These are phyloP conservation scores for Leccinum olivaceopallidum DNA, from an alignment of 768 basidiomycete genomes.

Conservation along the genomic window DNA sequence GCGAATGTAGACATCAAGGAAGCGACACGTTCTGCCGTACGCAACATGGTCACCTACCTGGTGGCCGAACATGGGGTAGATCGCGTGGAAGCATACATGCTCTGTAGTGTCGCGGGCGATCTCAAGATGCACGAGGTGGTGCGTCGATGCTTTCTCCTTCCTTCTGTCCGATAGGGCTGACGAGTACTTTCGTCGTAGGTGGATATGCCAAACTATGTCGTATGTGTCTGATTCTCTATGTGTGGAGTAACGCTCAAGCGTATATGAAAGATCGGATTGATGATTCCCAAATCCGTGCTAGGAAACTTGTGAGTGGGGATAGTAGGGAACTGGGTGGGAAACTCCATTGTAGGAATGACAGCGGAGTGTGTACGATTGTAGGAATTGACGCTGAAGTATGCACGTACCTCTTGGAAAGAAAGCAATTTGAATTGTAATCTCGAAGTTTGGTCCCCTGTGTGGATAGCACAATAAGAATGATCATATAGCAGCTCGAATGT, in stretches of 20 bases:
- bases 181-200: slow-evolving; percentile 37
- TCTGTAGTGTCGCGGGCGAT: slow-evolving; percentile 61
- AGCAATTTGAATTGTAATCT: no score
- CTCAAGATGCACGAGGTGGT: slow-evolving; percentile 63
- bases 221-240: slow-evolving; percentile 26
- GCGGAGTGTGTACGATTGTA: background rate
- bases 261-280: slow-evolving; percentile 51
- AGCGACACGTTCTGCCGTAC: slow-evolving; percentile 55
- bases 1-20: slow-evolving; percentile 45
- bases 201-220: slow-evolving; percentile 67
- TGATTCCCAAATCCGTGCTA: slow-evolving; percentile 50
- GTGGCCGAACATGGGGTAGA: slow-evolving; percentile 42
- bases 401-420: background rate
- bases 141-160: slow-evolving; percentile 5
- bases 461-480: no score
- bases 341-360: background rate
- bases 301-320: slow-evolving; percentile 2
- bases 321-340: background rate
- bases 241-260: background rate
- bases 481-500: no score
- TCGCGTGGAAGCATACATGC: slow-evolving; percentile 56
- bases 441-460: no score
- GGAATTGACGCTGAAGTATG: background rate
- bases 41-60: slow-evolving; percentile 58
- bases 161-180: background rate